These are phyloP conservation scores for Musa itinerans DNA, from an alignment of 176 grass and related monocot genomes.

Conservation along the genomic window DNA sequence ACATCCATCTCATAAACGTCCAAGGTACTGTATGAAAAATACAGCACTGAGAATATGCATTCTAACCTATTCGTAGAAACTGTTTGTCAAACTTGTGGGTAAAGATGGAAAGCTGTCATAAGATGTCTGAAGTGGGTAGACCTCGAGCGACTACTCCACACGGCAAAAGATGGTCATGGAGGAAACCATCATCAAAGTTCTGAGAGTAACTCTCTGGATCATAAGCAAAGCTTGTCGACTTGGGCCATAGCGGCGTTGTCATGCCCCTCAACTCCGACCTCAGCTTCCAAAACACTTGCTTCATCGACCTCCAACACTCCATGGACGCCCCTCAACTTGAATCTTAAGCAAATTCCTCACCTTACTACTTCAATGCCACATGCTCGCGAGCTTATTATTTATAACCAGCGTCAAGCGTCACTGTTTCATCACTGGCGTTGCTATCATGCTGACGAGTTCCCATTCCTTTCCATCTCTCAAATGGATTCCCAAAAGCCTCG, in stretches of 20 bases:
- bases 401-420: not conserved
- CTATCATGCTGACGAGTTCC: not conserved
- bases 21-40: no score
- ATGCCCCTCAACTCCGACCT: constrained; percentile 1
- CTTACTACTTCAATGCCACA: not conserved
- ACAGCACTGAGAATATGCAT: no score
- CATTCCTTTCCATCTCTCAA: not conserved
- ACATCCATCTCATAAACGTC: no score
- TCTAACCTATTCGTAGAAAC: no score
- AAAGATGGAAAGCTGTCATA: no score
- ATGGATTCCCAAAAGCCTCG: not conserved
- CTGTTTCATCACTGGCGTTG: no score
- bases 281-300: constrained; percentile 29
- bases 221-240: constrained; percentile 11
- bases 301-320: not conserved
- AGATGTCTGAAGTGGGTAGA: no score
- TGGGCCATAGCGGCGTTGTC: not conserved
- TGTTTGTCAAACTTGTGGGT: no score
- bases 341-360: not conserved
- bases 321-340: no score
- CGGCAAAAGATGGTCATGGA: not conserved
- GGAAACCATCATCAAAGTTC: constrained; percentile 30
- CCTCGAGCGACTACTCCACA: no score
- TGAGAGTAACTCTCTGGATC: constrained; percentile 27
- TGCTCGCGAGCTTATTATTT: not conserved